A percentile compares a stretch with the other conserved stretches of the same genome.
phyloP scores from a whole-genome alignment of 2,329 filamentous ascomycete genomes.

The Rutstroemia sydowiana region DNA sequence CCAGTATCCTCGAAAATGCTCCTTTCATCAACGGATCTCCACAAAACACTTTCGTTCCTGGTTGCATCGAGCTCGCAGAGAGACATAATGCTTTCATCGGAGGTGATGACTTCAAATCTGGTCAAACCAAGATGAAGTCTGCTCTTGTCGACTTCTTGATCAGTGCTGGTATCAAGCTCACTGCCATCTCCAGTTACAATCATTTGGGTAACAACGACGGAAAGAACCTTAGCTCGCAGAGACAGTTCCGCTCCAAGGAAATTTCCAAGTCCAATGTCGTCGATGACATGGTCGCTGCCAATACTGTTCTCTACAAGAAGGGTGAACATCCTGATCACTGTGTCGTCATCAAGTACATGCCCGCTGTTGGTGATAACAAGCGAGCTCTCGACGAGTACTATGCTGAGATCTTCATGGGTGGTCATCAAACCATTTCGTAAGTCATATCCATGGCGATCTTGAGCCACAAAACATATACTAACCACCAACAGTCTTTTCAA shows the following conservation, averaged over 20 bases:
- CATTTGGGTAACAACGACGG: conserved; percentile 99
- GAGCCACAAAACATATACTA: conserved; percentile 14
- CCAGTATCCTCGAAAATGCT: conserved; percentile 78
- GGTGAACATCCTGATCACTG: conserved; percentile 97
- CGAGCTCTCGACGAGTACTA: conserved; percentile 98
- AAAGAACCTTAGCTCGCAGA: conserved; percentile 95
- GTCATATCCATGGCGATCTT: conserved; percentile 23
- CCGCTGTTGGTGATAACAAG: conserved; percentile 97
- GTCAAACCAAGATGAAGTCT: conserved; percentile 99
- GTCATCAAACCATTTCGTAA: conserved; percentile 90
- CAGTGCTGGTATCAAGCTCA: conserved; percentile 97
- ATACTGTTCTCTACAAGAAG: conserved; percentile 79
- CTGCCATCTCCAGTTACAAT: conserved; percentile 98
- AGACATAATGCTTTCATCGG: conserved; percentile 84
- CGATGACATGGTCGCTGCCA: conserved; percentile 98
- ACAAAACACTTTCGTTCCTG: conserved; percentile 97
- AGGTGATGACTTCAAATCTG: conserved; percentile 98
- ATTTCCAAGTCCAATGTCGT: conserved; percentile 99
- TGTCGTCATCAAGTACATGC: conserved; percentile 99
- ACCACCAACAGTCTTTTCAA: conserved; percentile 70
- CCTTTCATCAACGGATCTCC: conserved; percentile 99
- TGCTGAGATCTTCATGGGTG: conserved; percentile 97
- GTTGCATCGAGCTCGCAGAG: conserved; percentile 82
- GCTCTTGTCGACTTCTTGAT: conserved; percentile 97
- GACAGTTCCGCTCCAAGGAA: conserved; percentile 99